phyloP scores from a whole-genome alignment of 2,329 filamentous ascomycete species.

The Diplodia intermedia region DNA sequence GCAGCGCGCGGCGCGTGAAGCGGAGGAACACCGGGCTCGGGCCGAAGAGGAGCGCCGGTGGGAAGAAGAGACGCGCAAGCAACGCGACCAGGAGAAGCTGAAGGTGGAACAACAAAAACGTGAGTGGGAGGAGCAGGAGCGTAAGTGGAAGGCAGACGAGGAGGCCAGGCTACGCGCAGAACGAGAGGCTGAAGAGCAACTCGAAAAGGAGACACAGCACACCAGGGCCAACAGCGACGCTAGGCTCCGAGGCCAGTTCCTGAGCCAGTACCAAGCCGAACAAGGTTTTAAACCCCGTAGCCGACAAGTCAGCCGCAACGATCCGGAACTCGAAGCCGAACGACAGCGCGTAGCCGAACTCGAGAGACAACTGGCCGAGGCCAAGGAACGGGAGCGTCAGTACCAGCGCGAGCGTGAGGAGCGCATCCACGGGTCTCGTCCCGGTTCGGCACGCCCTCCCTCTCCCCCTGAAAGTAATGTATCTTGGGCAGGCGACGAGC shows the following conservation, averaged over 20 bases:
- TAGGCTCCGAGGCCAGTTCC: constrained; percentile 79
- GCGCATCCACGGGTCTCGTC: constrained; percentile 38
- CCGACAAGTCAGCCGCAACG: constrained; percentile 48
- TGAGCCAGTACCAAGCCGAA: constrained; percentile 85
- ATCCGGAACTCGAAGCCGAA: constrained; percentile 60
- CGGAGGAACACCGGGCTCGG: constrained; percentile 68
- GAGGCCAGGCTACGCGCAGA: constrained; percentile 75
- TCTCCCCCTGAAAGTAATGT: constrained; percentile 61
- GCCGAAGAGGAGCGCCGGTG: constrained; percentile 70
- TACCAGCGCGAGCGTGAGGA: constrained; percentile 68
- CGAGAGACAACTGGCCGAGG: constrained; percentile 73
- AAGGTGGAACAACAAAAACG: constrained; percentile 71
- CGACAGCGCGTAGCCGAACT: constrained; percentile 77
- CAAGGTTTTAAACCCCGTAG: constrained; percentile 53
- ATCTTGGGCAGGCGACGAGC: constrained; percentile 70
- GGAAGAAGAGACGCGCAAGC: constrained; percentile 68
- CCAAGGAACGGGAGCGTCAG: constrained; percentile 69
- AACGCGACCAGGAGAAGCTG: constrained; percentile 64
- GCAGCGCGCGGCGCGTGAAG: constrained; percentile 58
- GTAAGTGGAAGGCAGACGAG: constrained; percentile 78
- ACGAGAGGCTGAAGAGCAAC: constrained; percentile 70
- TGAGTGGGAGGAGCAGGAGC: constrained; percentile 79
- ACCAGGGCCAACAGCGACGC: constrained; percentile 68
- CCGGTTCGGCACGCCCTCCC: constrained; percentile 42
- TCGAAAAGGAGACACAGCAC: constrained; percentile 71